These are phyloP conservation scores for Perkinsus chesapeaki DNA, from an alignment of 169 alveolate species.

Conservation along the genomic window DNA sequence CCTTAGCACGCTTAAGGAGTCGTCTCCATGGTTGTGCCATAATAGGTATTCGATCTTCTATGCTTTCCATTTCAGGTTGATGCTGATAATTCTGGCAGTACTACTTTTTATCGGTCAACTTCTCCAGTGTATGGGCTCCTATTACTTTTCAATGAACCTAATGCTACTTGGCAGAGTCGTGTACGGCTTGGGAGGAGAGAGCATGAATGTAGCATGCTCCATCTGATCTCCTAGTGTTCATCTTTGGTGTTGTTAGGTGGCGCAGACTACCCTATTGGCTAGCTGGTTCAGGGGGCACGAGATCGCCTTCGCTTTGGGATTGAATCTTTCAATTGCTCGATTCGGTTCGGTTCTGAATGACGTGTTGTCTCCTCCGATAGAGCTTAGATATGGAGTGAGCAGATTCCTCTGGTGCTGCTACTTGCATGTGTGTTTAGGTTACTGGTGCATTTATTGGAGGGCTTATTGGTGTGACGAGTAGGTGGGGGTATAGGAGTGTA, in stretches of 20 bases:
- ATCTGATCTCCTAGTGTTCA: conserved; percentile 10
- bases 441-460: background rate
- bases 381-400: background rate
- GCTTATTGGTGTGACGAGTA: no score
- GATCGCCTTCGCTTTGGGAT: conserved; percentile 49
- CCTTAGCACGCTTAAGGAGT: no score
- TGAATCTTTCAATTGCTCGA: conserved; percentile 38
- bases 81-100: conserved; percentile 30
- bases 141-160: conserved; percentile 24
- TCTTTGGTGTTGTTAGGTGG: conserved; percentile 1
- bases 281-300: conserved; percentile 48
- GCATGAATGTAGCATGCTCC: conserved; percentile 45
- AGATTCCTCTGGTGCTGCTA: background rate
- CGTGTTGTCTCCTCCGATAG: conserved; percentile 32
- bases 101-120: conserved; percentile 39
- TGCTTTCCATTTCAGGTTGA: conserved; percentile 22
- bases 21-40: no score
- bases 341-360: conserved; percentile 46
- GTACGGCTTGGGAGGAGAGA: conserved; percentile 59
- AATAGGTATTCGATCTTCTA: no score
- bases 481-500: no score
- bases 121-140: conserved; percentile 38
- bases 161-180: conserved; percentile 47
- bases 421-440: background rate
- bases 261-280: background rate